Conservation (phyloP, 1,284 basidiomycete species). For the Cystobasidiaceae sp. region DNA sequence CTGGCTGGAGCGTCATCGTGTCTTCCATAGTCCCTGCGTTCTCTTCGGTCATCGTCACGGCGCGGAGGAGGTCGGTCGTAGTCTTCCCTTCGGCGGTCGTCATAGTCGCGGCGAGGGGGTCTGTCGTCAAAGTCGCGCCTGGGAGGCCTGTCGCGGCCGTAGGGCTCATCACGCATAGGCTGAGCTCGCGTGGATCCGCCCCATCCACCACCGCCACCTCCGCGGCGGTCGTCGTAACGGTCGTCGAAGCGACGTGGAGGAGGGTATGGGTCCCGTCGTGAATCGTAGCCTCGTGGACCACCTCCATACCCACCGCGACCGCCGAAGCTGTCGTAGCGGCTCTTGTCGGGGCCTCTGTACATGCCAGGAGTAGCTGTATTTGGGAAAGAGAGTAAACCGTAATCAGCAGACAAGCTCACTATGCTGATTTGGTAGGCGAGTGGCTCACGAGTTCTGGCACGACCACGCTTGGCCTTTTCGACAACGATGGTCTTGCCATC, state of each 20-base stretch:
- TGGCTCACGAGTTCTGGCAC: slow-evolving; percentile 67
- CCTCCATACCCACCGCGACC: too few relatives aligned
- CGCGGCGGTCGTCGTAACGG: slow-evolving; percentile 23
- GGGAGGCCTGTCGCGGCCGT: background rate
- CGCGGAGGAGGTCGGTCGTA: too few relatives aligned
- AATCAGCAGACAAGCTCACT: background rate
- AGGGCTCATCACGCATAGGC: slow-evolving; percentile 30
- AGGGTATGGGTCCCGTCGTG: slow-evolving; percentile 16
- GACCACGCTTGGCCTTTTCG: slow-evolving; percentile 89
- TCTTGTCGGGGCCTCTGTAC: slow-evolving; percentile 87
- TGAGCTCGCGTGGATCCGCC: background rate
- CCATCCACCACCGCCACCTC: slow-evolving; percentile 33
- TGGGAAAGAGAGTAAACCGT: background rate
- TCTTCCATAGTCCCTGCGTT: too few relatives aligned
- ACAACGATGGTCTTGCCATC: slow-evolving; percentile 80
- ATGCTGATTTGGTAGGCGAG: background rate
- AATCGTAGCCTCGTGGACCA: slow-evolving; percentile 39
- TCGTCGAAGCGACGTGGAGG: slow-evolving; percentile 21
- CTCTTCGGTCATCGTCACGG: slow-evolving; percentile 12
- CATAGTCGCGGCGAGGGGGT: slow-evolving; percentile 45
- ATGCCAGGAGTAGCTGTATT: slow-evolving; percentile 70
- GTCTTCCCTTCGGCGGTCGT: slow-evolving; percentile 41
- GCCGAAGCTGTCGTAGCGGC: too few relatives aligned
- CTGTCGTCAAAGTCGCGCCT: too few relatives aligned
- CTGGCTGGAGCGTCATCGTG: too few relatives aligned